These are phyloP conservation scores for Pythium sukuiense DNA, from an alignment of 352 stramenopile species.

Conservation along the genomic window DNA sequence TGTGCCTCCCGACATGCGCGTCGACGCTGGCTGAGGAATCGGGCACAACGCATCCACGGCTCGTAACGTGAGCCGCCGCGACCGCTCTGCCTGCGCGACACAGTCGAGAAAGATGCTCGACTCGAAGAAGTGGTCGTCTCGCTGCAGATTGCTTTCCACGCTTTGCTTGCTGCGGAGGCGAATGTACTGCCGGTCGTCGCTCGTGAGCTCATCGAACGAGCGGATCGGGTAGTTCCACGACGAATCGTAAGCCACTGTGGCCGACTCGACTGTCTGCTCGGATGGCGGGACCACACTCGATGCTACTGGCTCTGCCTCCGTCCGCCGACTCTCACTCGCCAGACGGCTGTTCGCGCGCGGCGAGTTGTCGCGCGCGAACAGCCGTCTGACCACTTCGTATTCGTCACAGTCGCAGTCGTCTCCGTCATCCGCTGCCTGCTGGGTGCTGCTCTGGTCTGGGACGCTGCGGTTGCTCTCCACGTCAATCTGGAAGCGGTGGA, in stretches of 20 bases:
- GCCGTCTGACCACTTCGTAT: constrained; percentile 27
- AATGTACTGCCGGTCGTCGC: constrained; percentile 69
- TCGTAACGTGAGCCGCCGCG: constrained; percentile 52
- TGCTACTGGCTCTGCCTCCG: not conserved
- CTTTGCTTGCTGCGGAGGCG: constrained; percentile 61
- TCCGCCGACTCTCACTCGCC: not conserved
- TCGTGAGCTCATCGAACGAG: constrained; percentile 56
- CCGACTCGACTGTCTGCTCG: too few species aligned
- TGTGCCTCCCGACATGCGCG: not conserved
- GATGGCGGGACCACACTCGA: not conserved
- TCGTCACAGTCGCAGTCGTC: constrained; percentile 3
- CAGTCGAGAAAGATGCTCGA: constrained; percentile 66
- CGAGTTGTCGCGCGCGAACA: constrained; percentile 30
- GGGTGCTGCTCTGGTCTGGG: not conserved
- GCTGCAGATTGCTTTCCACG: constrained; percentile 43
- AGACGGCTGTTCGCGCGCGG: too few species aligned
- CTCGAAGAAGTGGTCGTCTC: constrained; percentile 66
- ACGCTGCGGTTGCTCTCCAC: constrained; percentile 35
- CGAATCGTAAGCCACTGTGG: not conserved
- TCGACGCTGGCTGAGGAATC: not conserved
- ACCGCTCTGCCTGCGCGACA: constrained; percentile 65
- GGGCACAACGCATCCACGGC: constrained; percentile 45
- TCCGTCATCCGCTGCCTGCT: not conserved
- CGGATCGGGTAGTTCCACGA: constrained; percentile 67
- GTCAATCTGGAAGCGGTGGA: constrained; percentile 58